Evolutionary conservation across 768 basidiomycete species (phyloP), one percentile per base, ranked within the genome.

Genomic region (Lentinula edodes): DNA sequence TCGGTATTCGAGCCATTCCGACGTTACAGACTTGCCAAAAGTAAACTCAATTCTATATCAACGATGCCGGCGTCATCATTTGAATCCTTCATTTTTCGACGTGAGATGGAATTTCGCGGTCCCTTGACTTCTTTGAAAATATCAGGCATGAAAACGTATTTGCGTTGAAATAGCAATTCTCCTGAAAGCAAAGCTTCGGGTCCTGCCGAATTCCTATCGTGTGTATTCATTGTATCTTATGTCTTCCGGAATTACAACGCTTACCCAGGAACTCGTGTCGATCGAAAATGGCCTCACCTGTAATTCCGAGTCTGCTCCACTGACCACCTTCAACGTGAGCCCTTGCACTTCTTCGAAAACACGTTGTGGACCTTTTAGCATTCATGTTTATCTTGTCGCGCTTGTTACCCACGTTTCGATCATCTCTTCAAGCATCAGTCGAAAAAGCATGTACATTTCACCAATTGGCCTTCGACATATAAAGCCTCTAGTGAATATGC

Each of bases 361-460:
- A 90, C 87, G 88, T 89, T 87, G 38, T 41, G 20, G 73, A 72
- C 73, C 77, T 78, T 80, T 76, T 80, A 79, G 77, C 79, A 82
- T 81, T 83, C 84, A 82, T 76, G 81, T 83, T 84, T 85, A 84
- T 88, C 83, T 80, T 75, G 81, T 86, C 83, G 80, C 81, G 78
- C 77, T 74, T 72, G 70, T 41, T n/a, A 76, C 77, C 81, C 89
- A 89, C 89, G 88, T 90, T 90, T 76, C 84, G 86, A 89, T 89
- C 87, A 80, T 69, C 75, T 75, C 70, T 74, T 66, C 74, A 77
- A 80, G 77, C 83, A 83, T 83, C 80, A 78, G 69, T 70, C 71
- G 72, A 71, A 76, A 72, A 35, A 55, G 74, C 74, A 72, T 68
- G 57, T 74, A 76, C 75, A 72, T 77, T 74, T 78, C 74, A 77